These are phyloP conservation scores for Aspergillus sclerotiicarbonarius DNA, from an alignment of 495 filamentous ascomycete species.

Conservation along the genomic window DNA sequence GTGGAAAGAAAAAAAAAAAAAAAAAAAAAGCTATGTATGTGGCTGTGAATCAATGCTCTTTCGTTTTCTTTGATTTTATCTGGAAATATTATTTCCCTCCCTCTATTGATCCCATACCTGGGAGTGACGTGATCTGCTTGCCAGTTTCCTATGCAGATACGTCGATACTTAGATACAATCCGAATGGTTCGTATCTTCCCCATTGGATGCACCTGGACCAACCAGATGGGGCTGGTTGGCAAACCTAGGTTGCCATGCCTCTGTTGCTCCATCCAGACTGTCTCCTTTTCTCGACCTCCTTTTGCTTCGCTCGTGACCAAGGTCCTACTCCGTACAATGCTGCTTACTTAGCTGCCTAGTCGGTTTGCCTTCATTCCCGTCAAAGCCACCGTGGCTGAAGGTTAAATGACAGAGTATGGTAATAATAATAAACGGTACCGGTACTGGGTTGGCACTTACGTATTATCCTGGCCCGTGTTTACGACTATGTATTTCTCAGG, in stretches of 20 bases:
- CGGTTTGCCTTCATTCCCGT: constrained; percentile 12
- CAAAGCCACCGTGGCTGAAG: constrained; percentile 31
- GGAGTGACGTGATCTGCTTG: no score
- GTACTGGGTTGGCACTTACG: neutral
- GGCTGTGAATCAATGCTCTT: constrained; percentile 12
- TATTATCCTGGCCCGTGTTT: neutral
- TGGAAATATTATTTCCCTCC: neutral
- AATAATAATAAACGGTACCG: neutral
- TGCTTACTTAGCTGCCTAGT: constrained; percentile 13
- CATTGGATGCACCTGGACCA: no score
- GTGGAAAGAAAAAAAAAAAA: constrained; percentile 1
- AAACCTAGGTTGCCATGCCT: no score
- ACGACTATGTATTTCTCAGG: neutral
- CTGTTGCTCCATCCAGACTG: neutral
- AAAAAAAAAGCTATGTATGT: constrained; percentile 10
- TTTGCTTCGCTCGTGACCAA: neutral
- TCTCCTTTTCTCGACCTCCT: neutral
- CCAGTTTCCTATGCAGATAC: no score
- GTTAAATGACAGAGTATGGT: neutral
- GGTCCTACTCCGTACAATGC: neutral
- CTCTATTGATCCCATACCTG: neutral
- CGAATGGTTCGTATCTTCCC: neutral
- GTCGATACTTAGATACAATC: neutral
- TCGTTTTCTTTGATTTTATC: constrained; percentile 5
- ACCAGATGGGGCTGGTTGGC: no score